These are phyloP conservation scores for Maudiozyma humilis DNA, from an alignment of 1,139 yeast species.

Conservation along the genomic window DNA sequence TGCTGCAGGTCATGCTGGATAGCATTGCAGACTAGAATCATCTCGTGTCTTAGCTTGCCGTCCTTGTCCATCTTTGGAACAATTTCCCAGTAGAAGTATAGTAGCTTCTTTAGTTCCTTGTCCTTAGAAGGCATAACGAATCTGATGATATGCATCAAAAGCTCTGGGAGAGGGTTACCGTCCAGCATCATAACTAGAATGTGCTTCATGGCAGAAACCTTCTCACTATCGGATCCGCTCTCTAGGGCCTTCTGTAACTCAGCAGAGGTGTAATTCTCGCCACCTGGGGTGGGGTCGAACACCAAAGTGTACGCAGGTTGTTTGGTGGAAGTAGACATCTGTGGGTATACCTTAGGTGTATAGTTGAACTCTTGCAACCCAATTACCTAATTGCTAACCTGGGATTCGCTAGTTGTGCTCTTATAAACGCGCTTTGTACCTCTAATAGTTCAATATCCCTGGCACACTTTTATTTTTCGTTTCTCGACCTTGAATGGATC, in stretches of 20 bases:
- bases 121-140: constrained; percentile 93
- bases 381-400: neutral
- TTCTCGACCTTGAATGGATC: neutral
- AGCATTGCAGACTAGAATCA: constrained; percentile 97
- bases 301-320: constrained; percentile 59
- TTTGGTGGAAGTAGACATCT: constrained; percentile 11
- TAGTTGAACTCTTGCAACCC: neutral
- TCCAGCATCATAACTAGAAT: constrained; percentile 81
- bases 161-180: constrained; percentile 90
- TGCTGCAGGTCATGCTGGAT: constrained; percentile 96
- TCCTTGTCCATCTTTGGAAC: constrained; percentile 84
- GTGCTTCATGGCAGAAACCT: constrained; percentile 83
- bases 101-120: constrained; percentile 82
- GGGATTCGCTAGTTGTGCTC: neutral
- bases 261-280: constrained; percentile 53
- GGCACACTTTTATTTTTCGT: neutral
- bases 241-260: constrained; percentile 79
- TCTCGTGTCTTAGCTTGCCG: constrained; percentile 93
- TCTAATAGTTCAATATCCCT: neutral
- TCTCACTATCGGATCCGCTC: constrained; percentile 81
- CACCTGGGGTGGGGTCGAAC: constrained; percentile 64
- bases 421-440: too few species aligned
- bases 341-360: neutral
- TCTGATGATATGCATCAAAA: constrained; percentile 93
- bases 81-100: constrained; percentile 96